phyloP scores from a whole-genome alignment of 495 filamentous ascomycete species.

The Hypoxylon perforatum region DNA sequence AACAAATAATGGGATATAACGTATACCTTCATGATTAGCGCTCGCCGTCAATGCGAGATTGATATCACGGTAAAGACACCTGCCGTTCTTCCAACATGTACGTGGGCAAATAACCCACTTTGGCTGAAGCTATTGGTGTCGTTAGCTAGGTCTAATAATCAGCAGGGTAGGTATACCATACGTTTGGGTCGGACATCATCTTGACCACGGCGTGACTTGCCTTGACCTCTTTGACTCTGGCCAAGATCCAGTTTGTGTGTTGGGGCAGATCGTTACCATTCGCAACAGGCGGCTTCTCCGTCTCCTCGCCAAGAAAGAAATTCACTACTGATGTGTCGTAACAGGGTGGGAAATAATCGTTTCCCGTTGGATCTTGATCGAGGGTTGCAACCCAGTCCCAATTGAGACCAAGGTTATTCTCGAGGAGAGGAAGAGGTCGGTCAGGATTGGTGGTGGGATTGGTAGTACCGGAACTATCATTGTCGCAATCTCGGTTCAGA shows the following conservation, averaged over 20 bases:
- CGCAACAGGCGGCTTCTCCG: neutral
- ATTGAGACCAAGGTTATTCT: too few species aligned
- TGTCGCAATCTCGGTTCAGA: too few species aligned
- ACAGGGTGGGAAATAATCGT: neutral
- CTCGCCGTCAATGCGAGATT: too few species aligned
- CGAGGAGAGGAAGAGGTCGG: too few species aligned
- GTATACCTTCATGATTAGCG: too few species aligned
- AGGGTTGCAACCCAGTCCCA: neutral
- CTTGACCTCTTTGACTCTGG: neutral
- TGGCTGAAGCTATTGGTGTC: neutral
- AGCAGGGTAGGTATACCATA: too few species aligned
- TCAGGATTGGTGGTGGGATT: too few species aligned
- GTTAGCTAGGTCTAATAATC: too few species aligned
- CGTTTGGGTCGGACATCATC: neutral
- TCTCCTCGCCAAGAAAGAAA: neutral
- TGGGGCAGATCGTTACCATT: neutral
- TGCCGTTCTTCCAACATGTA: neutral
- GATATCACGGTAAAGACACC: too few species aligned
- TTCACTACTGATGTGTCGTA: neutral
- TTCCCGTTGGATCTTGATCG: neutral
- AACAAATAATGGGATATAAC: too few species aligned
- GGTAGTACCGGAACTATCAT: too few species aligned
- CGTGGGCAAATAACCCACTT: neutral
- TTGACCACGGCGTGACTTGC: neutral
- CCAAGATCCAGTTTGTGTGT: neutral